phyloP scores from a whole-genome alignment of 1,284 basidiomycete genomes.

The Tremellales sp. region DNA sequence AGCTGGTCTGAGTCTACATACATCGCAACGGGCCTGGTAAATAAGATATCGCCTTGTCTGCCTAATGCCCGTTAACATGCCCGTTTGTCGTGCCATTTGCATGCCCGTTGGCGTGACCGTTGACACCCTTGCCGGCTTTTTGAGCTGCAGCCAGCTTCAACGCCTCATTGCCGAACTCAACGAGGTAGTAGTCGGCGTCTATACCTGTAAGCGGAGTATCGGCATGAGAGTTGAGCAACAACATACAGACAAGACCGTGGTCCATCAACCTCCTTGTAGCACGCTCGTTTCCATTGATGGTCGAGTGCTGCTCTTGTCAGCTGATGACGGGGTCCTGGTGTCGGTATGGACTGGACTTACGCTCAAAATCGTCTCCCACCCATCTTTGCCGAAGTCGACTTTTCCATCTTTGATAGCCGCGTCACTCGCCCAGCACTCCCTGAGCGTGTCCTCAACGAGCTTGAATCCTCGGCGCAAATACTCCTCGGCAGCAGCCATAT shows the following conservation, averaged over 20 bases:
- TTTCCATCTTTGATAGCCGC: constrained; percentile 22
- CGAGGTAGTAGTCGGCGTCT: constrained; percentile 41
- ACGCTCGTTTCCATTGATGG: constrained; percentile 32
- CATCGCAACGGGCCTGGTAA: no score
- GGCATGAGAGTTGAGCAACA: background rate
- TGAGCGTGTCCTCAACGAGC: constrained; percentile 20
- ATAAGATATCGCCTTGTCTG: no score
- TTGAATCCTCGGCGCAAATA: constrained; percentile 30
- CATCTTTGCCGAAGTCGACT: constrained; percentile 34
- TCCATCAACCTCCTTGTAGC: constrained; percentile 23
- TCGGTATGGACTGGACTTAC: constrained; percentile 7
- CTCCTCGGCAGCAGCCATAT: constrained; percentile 21
- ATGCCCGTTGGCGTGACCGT: no score
- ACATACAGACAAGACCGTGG: constrained; percentile 38
- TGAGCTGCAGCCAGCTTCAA: constrained; percentile 24
- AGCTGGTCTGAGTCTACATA: no score
- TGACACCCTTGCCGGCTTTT: constrained; percentile 6
- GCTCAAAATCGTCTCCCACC: constrained; percentile 37
- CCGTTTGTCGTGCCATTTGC: no score
- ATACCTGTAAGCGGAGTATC: background rate
- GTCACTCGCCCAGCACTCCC: constrained; percentile 19
- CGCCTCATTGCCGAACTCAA: constrained; percentile 37
- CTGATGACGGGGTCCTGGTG: background rate
- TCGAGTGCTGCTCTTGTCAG: constrained; percentile 26
- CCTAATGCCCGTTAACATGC: no score